These are phyloP conservation scores for Calocybe cyanea DNA, from an alignment of 768 basidiomycete genomes.

Conservation along the genomic window DNA sequence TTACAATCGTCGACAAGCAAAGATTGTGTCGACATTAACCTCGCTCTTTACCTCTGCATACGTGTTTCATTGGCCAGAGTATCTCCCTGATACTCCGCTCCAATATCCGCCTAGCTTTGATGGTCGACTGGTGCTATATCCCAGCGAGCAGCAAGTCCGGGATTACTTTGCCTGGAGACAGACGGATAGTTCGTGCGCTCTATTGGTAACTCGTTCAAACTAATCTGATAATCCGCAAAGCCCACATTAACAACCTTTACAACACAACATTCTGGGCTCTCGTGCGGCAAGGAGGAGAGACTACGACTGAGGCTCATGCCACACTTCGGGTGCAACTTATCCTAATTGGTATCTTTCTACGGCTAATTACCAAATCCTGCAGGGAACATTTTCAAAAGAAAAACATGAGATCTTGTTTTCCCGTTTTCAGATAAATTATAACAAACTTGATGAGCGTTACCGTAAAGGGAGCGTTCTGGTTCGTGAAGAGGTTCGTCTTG, in stretches of 20 bases:
- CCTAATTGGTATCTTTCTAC: neutral
- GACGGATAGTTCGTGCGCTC: conserved; percentile 72
- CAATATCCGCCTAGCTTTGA: conserved; percentile 91
- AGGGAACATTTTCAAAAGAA: conserved; percentile 87
- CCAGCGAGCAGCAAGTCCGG: conserved; percentile 61
- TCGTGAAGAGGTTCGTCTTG: conserved; percentile 49
- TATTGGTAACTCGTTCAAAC: neutral
- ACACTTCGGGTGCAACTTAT: conserved; percentile 58
- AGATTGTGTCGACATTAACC: conserved; percentile 79
- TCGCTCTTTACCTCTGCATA: conserved; percentile 91
- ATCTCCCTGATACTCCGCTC: conserved; percentile 70
- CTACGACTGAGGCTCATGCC: conserved; percentile 77
- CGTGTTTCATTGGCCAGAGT: conserved; percentile 79
- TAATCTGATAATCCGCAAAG: conserved; percentile 36
- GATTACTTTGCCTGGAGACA: conserved; percentile 98
- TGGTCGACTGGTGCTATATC: conserved; percentile 82
- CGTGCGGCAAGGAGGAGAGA: conserved; percentile 76
- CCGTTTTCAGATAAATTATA: conserved; percentile 87
- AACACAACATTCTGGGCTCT: conserved; percentile 97
- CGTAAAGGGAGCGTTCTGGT: conserved; percentile 85
- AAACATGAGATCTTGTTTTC: conserved; percentile 92
- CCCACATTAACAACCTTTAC: conserved; percentile 97
- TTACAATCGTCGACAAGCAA: conserved; percentile 84
- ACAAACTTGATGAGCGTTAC: conserved; percentile 62
- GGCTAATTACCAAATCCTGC: neutral